These are phyloP conservation scores for Acanthamoeba quina DNA, from an alignment of 208 protist species.

Conservation along the genomic window DNA sequence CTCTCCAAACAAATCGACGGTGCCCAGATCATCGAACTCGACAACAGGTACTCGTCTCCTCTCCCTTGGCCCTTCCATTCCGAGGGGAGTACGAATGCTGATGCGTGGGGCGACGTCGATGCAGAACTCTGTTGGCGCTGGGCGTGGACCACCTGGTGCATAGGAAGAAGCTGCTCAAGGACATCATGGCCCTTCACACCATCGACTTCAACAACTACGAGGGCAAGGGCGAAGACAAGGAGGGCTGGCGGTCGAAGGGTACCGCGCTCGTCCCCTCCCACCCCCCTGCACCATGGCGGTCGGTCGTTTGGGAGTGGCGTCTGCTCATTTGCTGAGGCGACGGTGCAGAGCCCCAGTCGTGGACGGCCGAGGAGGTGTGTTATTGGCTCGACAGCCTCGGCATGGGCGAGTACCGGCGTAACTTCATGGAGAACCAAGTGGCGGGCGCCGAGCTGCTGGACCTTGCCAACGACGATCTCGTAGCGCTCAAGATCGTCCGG, in stretches of 20 bases:
- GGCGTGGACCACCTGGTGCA: conserved; percentile 63
- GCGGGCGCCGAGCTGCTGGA: conserved; percentile 57
- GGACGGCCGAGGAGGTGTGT: conserved; percentile 59
- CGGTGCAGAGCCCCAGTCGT: conserved; percentile 8
- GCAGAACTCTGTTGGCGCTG: conserved; percentile 36
- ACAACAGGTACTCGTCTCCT: neutral
- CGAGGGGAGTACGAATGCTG: neutral
- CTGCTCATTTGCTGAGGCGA: neutral
- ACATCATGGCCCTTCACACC: conserved; percentile 51
- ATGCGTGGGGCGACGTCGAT: neutral
- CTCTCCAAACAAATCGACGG: conserved; percentile 63
- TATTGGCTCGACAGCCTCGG: conserved; percentile 56
- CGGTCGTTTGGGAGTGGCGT: too few relatives aligned
- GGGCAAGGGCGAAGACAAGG: neutral
- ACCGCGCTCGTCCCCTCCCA: neutral
- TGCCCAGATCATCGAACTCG: conserved; percentile 60
- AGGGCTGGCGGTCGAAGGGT: conserved; percentile 20
- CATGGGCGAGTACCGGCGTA: conserved; percentile 45
- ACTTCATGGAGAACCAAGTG: conserved; percentile 64
- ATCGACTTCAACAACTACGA: conserved; percentile 60
- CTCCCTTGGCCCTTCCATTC: neutral
- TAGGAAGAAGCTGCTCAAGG: conserved; percentile 70
- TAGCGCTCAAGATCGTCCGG: conserved; percentile 23
- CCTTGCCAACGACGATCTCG: conserved; percentile 52
- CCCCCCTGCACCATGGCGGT: too few relatives aligned